Evolutionary conservation across 257 asterid species (phyloP).

Genomic region (Ophiorrhiza pumila): DNA sequence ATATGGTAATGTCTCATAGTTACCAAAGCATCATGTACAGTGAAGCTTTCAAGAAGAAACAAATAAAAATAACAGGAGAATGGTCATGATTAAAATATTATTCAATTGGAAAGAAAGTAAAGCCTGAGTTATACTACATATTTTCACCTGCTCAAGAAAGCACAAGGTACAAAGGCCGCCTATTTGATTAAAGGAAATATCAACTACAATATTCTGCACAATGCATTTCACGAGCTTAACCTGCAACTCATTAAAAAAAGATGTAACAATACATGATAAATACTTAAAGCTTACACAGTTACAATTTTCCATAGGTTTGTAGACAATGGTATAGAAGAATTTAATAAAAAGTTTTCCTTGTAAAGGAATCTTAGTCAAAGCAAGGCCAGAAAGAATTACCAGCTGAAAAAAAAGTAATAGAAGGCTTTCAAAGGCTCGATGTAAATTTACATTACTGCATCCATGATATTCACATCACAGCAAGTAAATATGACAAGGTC

Average conservation of each 20-base stretch:
- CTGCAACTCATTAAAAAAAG: slow-evolving; percentile 23
- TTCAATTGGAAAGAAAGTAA: background rate
- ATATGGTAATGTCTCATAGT: background rate
- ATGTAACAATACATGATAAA: background rate
- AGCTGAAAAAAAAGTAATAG: background rate
- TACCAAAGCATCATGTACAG: background rate
- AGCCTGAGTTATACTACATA: background rate
- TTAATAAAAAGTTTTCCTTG: background rate
- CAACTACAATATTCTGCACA: slow-evolving; percentile 45
- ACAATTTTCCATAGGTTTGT: background rate
- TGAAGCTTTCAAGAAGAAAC: background rate
- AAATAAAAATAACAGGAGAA: background rate
- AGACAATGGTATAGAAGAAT: background rate
- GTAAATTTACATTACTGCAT: background rate
- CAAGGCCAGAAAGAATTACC: background rate
- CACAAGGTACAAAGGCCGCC: slow-evolving; percentile 54
- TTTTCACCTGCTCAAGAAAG: slow-evolving; percentile 50
- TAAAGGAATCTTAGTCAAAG: background rate
- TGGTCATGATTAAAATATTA: background rate
- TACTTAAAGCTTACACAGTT: background rate
- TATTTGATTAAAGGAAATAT: slow-evolving; percentile 47
- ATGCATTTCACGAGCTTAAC: slow-evolving; percentile 51
- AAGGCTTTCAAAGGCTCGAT: background rate
- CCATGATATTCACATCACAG: background rate
- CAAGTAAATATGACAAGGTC: slow-evolving; percentile 8